A percentile compares a stretch with the other conserved stretches of the same genome.
Conservation (phyloP, 768 basidiomycete species). For the Gymnopilus dilepis region DNA sequence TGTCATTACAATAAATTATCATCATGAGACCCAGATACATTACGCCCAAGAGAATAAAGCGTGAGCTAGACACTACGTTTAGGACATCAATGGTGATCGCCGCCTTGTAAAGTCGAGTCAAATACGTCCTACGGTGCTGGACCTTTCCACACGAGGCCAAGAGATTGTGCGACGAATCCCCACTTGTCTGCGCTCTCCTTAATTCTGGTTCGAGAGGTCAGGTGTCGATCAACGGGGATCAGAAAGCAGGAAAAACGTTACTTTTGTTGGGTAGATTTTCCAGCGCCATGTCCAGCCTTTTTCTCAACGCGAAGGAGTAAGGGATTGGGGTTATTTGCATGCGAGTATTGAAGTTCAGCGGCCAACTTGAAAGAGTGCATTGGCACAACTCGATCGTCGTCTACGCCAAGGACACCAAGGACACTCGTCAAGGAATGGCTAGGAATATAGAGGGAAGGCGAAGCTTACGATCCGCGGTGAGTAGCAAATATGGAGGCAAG, state of each 20-base stretch:
- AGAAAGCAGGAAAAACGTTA: conserved; percentile 35
- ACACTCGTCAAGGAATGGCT: background rate
- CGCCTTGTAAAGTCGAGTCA: background rate
- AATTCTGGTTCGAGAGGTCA: conserved; percentile 51
- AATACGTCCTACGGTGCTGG: conserved; percentile 5
- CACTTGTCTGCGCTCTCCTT: conserved; percentile 79
- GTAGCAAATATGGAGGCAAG: conserved; percentile 73
- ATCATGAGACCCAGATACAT: background rate
- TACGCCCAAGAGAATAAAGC: background rate
- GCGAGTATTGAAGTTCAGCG: conserved; percentile 73
- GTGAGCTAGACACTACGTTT: background rate
- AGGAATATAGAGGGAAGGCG: background rate
- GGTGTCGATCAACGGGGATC: background rate
- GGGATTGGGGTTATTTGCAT: conserved; percentile 72
- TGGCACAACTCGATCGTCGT: conserved; percentile 88
- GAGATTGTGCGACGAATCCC: conserved; percentile 72
- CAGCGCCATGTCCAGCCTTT: conserved; percentile 82
- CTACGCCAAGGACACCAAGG: conserved; percentile 47
- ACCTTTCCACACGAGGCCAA: conserved; percentile 54
- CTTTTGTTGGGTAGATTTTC: conserved; percentile 75
- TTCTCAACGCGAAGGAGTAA: conserved; percentile 78
- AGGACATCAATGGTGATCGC: background rate
- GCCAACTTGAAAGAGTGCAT: conserved; percentile 86
- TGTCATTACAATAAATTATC: background rate
- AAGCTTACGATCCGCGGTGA: conserved; percentile 81